These are phyloP conservation scores for Mortierella sp. DNA, from an alignment of 371 early-diverging fungal genomes.

Conservation along the genomic window DNA sequence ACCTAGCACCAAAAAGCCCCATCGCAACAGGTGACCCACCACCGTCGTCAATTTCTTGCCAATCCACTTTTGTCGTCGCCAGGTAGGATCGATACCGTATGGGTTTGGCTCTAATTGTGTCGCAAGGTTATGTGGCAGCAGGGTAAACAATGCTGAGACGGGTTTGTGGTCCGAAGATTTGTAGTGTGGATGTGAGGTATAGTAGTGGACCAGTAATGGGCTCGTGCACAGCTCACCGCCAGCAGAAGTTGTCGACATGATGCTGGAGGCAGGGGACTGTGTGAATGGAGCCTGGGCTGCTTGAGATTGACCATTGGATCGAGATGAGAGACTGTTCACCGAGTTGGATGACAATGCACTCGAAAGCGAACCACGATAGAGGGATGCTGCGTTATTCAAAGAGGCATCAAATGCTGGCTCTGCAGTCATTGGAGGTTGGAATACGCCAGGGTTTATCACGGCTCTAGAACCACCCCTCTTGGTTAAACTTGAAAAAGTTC, in stretches of 20 bases:
- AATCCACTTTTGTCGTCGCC: slow-evolving; percentile 44
- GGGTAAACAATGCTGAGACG: slow-evolving; percentile 55
- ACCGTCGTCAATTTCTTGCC: slow-evolving; percentile 55
- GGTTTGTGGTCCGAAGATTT: slow-evolving; percentile 57
- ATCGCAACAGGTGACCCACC: slow-evolving; percentile 40
- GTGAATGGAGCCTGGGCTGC: slow-evolving; percentile 16
- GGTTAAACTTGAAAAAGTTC: slow-evolving; percentile 40
- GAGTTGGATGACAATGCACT: slow-evolving; percentile 22
- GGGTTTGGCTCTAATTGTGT: slow-evolving; percentile 25
- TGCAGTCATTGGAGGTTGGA: slow-evolving; percentile 27
- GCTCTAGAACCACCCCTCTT: slow-evolving; percentile 38
- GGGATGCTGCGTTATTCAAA: neutral
- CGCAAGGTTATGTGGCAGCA: slow-evolving; percentile 45
- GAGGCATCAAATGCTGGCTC: slow-evolving; percentile 15
- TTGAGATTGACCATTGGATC: slow-evolving; percentile 18
- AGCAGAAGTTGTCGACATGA: slow-evolving; percentile 14
- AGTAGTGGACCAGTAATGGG: slow-evolving; percentile 52
- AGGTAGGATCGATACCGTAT: slow-evolving; percentile 51
- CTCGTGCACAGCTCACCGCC: slow-evolving; percentile 16
- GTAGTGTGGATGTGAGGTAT: slow-evolving; percentile 56
- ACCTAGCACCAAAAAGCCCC: slow-evolving; percentile 47
- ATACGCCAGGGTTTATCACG: slow-evolving; percentile 19
- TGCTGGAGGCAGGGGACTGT: slow-evolving; percentile 20
- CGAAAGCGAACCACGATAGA: slow-evolving; percentile 14
- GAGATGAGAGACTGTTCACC: slow-evolving; percentile 22